phyloP scores from a whole-genome alignment of 306 rosid genomes.

The Dryas drummondii region DNA sequence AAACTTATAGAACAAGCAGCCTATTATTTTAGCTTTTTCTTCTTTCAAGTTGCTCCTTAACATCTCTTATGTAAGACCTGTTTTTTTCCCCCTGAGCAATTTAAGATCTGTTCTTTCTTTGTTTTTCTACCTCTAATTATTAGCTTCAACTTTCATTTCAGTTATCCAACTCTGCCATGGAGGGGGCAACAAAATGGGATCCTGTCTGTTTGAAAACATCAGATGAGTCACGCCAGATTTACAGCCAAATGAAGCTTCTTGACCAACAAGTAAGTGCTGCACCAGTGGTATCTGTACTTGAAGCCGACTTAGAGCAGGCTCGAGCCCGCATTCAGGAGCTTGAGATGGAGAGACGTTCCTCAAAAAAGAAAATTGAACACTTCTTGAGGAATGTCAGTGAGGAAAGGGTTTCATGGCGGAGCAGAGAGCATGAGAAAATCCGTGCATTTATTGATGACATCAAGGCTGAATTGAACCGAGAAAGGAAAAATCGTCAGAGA shows the following conservation, averaged over 20 bases:
- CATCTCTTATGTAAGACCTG: not conserved
- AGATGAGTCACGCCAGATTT: constrained; percentile 56
- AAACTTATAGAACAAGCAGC: not conserved
- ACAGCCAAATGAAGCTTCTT: constrained; percentile 58
- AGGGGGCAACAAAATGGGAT: constrained; percentile 93
- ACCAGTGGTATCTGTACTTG: constrained; percentile 70
- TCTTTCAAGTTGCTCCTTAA: not conserved
- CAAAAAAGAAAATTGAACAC: constrained; percentile 82
- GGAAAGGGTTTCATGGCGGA: constrained; percentile 76
- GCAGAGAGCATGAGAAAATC: constrained; percentile 92
- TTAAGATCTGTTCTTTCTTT: constrained; percentile 4
- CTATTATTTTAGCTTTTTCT: not conserved
- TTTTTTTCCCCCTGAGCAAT: not conserved
- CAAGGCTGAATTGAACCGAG: constrained; percentile 65
- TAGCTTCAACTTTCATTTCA: constrained; percentile 59
- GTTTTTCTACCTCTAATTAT: constrained; percentile 15
- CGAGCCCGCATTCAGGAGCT: constrained; percentile 70
- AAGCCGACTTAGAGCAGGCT: constrained; percentile 81
- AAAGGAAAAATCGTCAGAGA: constrained; percentile 80
- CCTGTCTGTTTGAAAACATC: constrained; percentile 61
- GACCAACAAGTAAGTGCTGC: constrained; percentile 66
- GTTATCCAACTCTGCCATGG: constrained; percentile 68
- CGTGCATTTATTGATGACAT: constrained; percentile 72
- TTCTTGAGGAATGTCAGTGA: constrained; percentile 75
- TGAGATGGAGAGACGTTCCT: constrained; percentile 69